phyloP scores from a whole-genome alignment of 2,329 filamentous ascomycete genomes.

The Aspergillus melleus region DNA sequence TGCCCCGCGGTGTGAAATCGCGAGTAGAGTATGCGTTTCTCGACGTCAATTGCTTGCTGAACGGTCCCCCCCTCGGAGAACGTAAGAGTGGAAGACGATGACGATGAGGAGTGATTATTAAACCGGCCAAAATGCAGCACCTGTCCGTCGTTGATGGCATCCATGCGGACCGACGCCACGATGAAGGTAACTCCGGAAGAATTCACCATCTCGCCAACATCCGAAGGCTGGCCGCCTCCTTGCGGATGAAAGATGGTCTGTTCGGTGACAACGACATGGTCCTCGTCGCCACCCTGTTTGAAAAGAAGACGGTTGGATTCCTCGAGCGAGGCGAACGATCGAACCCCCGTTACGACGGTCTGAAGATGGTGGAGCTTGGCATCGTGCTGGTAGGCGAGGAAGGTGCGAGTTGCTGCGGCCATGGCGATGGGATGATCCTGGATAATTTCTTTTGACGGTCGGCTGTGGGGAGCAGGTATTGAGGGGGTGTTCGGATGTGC shows the following conservation, averaged over 20 bases:
- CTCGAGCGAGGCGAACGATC: slow-evolving; percentile 52
- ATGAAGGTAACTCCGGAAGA: slow-evolving; percentile 43
- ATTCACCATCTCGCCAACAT: slow-evolving; percentile 58
- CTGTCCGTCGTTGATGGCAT: slow-evolving; percentile 51
- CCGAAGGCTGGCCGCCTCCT: slow-evolving; percentile 72
- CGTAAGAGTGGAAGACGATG: slow-evolving; percentile 12
- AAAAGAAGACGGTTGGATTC: slow-evolving; percentile 57
- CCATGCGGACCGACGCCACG: slow-evolving; percentile 59
- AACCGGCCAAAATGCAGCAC: slow-evolving; percentile 69
- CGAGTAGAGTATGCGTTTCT: slow-evolving; percentile 64
- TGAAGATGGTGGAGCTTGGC: slow-evolving; percentile 44
- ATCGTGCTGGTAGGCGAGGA: slow-evolving; percentile 38
- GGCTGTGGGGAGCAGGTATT: background rate
- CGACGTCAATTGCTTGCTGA: slow-evolving; percentile 59
- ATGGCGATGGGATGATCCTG: background rate
- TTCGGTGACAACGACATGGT: slow-evolving; percentile 61
- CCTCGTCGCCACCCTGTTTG: slow-evolving; percentile 54
- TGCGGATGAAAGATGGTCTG: slow-evolving; percentile 75
- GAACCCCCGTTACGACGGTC: slow-evolving; percentile 50
- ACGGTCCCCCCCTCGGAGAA: slow-evolving; percentile 50
- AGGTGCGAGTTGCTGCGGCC: slow-evolving; percentile 10
- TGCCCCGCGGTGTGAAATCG: slow-evolving; percentile 74
- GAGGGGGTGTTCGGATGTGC: background rate
- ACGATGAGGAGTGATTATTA: slow-evolving; percentile 1
- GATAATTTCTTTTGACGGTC: background rate